These are phyloP conservation scores for Cladosporium sp. DNA, from an alignment of 2,329 filamentous ascomycete genomes.

Conservation along the genomic window DNA sequence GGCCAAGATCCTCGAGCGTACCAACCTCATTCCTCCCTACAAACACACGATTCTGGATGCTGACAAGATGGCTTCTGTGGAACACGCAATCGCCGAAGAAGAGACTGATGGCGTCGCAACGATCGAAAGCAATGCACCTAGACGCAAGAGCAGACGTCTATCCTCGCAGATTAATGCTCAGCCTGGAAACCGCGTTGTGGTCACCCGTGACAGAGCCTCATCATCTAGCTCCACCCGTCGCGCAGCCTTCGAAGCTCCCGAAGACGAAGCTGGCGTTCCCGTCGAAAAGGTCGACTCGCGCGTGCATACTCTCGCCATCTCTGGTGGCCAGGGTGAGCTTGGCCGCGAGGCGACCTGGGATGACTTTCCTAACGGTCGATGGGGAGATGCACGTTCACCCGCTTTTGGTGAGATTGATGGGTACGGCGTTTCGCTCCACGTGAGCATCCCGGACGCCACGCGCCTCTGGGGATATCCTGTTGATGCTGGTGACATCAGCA, in stretches of 20 bases:
- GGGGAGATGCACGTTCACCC: conserved; percentile 87
- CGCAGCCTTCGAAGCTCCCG: conserved; percentile 60
- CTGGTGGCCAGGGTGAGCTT: conserved; percentile 83
- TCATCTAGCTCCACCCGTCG: conserved; percentile 50
- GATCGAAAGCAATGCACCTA: conserved; percentile 32
- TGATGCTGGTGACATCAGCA: conserved; percentile 66
- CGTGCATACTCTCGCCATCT: conserved; percentile 76
- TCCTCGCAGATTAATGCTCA: conserved; percentile 78
- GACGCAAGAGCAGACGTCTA: conserved; percentile 46
- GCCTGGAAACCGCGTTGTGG: conserved; percentile 81
- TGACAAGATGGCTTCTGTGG: conserved; percentile 24
- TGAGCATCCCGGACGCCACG: conserved; percentile 78
- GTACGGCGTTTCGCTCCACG: conserved; percentile 94
- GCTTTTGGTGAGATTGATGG: conserved; percentile 96
- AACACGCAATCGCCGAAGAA: conserved; percentile 47
- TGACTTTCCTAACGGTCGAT: conserved; percentile 93
- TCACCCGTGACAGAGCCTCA: conserved; percentile 54
- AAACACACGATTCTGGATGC: conserved; percentile 33
- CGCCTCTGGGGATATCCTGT: conserved; percentile 80
- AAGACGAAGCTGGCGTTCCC: conserved; percentile 72
- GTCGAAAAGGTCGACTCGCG: conserved; percentile 65
- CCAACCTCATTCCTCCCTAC: conserved; percentile 68
- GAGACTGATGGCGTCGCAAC: conserved; percentile 34
- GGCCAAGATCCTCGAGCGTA: conserved; percentile 83
- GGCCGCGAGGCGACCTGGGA: conserved; percentile 98